Base-by-base conservation (phyloP, 371 early-diverging fungal genomes). In the Apophysomyces ossiformis region DNA sequence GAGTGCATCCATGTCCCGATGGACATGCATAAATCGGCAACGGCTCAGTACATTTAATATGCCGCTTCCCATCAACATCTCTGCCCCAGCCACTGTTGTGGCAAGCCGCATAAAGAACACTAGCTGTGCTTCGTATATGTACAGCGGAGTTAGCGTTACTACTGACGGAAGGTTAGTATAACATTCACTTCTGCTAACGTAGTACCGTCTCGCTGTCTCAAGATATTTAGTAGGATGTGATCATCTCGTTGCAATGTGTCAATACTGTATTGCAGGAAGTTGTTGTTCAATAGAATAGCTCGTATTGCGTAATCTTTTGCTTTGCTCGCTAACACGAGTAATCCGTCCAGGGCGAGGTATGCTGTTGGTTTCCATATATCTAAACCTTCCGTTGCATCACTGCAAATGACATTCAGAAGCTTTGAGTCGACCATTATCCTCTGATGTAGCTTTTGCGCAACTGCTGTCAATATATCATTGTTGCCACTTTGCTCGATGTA, bases 91-190 rank as follows among this genome's bases (percentile, higher is more conserved):
- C n/a, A 74, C 69, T 18, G 79, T 79, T 68, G 87, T 84, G 1
- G 93, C 85, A 43, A 96, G 72, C n/a, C 91, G 87, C 60, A 92
- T 71, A 66, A 96, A 85, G 46, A 96, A 76, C 1, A 87, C 75
- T 85, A 95, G 82, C 75, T 90, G 91, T 12, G 89, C 74, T 67
- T 93, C 92, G 72, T 89, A 92, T 57, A 92, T 82, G 67, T 86
- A 87, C 8, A 87, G 75, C 57, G 82, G 73, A 45, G 86, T 76
- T 26, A 80, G 75, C 50, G 85, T 72, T 16, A 77, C 82, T 74
- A 64, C 32, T 1, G 61, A 41, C 37, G 21, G 66, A 16, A 37
- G 46, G 56, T 50, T 5, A 50, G 54, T 21, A 26, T 18, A 50
- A 35, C 15, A 56, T 57, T 26, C 37, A 54, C 58, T 46, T 44